Evolutionary conservation across 257 asterid genomes (phyloP), one percentile per base, ranked within the genome.

Genomic region (Solanum pennellii): DNA sequence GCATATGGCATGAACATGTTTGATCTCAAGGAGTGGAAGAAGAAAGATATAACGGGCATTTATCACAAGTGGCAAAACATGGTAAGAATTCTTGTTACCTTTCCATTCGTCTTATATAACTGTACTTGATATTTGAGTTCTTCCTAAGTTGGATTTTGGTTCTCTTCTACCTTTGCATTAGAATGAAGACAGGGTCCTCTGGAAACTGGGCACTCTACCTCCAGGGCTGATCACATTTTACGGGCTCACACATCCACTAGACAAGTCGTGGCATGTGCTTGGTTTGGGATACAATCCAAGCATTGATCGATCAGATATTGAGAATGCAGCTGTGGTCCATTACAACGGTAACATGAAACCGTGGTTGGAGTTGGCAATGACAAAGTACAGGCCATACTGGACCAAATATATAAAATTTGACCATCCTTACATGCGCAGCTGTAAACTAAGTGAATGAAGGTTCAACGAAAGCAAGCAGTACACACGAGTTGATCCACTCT

Each of bases 271-370:
- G 99, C 99, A 97, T 6, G 99, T 97, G 76, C 98, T 97, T 12
- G 98, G 99, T 83, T 92, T 97, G 90, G 99, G 99, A 86, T 97
- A 97, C 92, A 97, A 91, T 89, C 99, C 99, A 23, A 95, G 98
- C 89, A 75, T 97, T 83, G 98, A 97, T 76, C 90, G 93, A 62
- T 62, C 91, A 5, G 99, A 97, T 39, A 97, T 97, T 25, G 99
- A 97, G 91, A 92, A 92, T 88, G 99, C 99, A 47, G 99, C 99
- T 16, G 99, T 97, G 84, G 74, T 97, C 71, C 99, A 97, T 91
- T 97, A 95, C 86, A 97, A 97, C 10, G 99, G 99, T 90, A 97
- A 97, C 93, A 95, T 97, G 99, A 97, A 97, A 89, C 99, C 99
- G 14, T 97, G 99, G 98, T 91, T 97, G 79, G 99, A 97, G 89